A percentile compares a stretch with the other conserved stretches of the same genome.
These are phyloP conservation scores for Rhodotorula sp. DNA, from an alignment of 1,284 basidiomycete genomes.

Conservation along the genomic window DNA sequence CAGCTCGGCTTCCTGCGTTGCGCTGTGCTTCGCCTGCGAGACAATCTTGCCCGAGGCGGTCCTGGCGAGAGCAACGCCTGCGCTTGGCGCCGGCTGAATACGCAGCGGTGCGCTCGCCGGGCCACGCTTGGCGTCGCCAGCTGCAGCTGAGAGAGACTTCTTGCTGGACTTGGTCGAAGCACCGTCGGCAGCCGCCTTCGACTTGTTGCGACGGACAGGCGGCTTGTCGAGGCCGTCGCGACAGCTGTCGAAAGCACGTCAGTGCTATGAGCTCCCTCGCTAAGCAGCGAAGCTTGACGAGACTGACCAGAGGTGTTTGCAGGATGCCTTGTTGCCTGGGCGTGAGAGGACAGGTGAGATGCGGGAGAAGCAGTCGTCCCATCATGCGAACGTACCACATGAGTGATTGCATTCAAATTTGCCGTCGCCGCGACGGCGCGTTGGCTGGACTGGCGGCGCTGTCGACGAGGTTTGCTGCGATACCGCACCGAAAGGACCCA, in stretches of 20 bases:
- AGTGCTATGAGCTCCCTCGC: background rate
- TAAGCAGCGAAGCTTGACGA: background rate
- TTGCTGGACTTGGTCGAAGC: background rate
- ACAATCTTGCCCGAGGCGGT: background rate
- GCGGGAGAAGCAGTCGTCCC: too few relatives aligned
- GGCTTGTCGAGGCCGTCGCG: constrained; percentile 37
- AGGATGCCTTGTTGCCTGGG: constrained; percentile 42
- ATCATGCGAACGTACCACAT: constrained; percentile 12
- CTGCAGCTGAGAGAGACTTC: background rate
- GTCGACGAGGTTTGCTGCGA: too few relatives aligned
- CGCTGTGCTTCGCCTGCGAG: background rate
- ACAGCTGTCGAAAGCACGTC: constrained; percentile 13
- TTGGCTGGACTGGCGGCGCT: background rate
- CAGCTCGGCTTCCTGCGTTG: background rate
- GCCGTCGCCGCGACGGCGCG: constrained; percentile 29
- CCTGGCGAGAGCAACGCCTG: constrained; percentile 10
- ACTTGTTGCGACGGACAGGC: background rate
- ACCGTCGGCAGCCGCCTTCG: background rate
- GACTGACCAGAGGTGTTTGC: constrained; percentile 48
- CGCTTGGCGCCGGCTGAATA: constrained; percentile 6
- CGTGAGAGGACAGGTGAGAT: background rate
- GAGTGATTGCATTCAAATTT: constrained; percentile 43
- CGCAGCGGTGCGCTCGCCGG: background rate
- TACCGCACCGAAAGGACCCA: too few relatives aligned
- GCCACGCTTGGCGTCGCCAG: background rate